phyloP scores from a whole-genome alignment of 2,329 filamentous ascomycete species.

The Alternaria consortialis region DNA sequence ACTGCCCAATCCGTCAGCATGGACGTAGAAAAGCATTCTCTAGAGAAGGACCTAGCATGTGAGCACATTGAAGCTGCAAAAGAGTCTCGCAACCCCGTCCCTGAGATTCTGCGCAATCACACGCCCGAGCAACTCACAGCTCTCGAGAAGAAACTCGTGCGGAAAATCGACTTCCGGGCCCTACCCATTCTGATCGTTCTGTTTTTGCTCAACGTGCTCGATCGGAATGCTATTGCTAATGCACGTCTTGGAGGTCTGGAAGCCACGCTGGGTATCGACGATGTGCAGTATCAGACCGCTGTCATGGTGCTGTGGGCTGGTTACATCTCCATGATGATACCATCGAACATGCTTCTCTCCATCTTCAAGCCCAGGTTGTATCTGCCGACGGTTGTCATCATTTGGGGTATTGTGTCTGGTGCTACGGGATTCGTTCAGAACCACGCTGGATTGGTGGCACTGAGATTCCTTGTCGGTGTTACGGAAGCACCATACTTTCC shows the following conservation, averaged over 20 bases:
- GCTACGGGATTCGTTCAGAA: slow-evolving; percentile 60
- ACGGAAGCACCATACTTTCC: slow-evolving; percentile 35
- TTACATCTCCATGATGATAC: slow-evolving; percentile 69
- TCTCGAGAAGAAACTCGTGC: slow-evolving; percentile 41
- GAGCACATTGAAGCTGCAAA: slow-evolving; percentile 21
- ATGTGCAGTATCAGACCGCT: slow-evolving; percentile 36
- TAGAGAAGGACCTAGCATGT: slow-evolving; percentile 8
- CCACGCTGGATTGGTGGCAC: slow-evolving; percentile 53
- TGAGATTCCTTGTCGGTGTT: slow-evolving; percentile 54
- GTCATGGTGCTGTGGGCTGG: slow-evolving; percentile 65
- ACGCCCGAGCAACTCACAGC: slow-evolving; percentile 22
- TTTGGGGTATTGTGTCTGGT: slow-evolving; percentile 53
- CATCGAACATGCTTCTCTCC: slow-evolving; percentile 67
- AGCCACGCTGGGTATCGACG: neutral
- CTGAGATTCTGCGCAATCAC: slow-evolving; percentile 22
- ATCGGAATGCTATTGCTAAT: slow-evolving; percentile 43
- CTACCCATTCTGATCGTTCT: slow-evolving; percentile 42
- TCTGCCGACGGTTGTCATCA: slow-evolving; percentile 58
- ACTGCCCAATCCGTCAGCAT: neutral
- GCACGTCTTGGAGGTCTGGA: slow-evolving; percentile 39
- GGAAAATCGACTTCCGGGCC: slow-evolving; percentile 41
- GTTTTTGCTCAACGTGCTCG: slow-evolving; percentile 43
- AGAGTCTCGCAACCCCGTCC: slow-evolving; percentile 11
- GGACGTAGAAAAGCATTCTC: neutral
- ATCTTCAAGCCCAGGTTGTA: slow-evolving; percentile 64